Conservation (phyloP, 2,329 filamentous ascomycete genomes). For the Fusarium duplospermum region DNA sequence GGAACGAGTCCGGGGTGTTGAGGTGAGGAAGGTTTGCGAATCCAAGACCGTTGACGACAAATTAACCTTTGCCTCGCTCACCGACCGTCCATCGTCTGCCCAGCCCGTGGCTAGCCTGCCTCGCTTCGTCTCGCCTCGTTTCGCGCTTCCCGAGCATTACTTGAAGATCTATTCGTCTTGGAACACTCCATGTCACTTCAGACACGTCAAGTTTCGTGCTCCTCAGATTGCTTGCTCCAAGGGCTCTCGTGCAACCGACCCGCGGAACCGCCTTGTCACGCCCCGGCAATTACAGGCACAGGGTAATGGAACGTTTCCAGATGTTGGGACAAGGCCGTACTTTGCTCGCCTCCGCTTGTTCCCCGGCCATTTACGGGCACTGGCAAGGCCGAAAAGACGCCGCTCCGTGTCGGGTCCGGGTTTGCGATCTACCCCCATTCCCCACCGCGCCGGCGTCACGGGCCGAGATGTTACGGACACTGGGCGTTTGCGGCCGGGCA, state of each 20-base stretch:
- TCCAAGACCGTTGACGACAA: slow-evolving; percentile 4
- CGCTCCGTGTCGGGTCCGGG: slow-evolving; percentile 34
- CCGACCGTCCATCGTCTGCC: slow-evolving; percentile 3
- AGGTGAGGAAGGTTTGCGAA: slow-evolving; percentile 18
- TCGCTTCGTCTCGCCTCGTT: slow-evolving; percentile 21
- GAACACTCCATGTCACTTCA: slow-evolving; percentile 12
- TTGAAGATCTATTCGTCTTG: slow-evolving; percentile 10
- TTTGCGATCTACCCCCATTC: slow-evolving; percentile 4
- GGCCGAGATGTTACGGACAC: slow-evolving; percentile 29
- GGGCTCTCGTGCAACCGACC: slow-evolving; percentile 19
- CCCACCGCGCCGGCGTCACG: slow-evolving; percentile 26
- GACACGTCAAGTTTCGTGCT: slow-evolving; percentile 2
- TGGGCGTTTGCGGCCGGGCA: slow-evolving; percentile 21
- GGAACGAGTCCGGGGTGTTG: slow-evolving; percentile 31
- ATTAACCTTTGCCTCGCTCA: slow-evolving; percentile 9
- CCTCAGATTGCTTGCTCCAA: slow-evolving; percentile 11
- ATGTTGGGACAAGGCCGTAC: slow-evolving; percentile 29
- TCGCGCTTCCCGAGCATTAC: background rate
- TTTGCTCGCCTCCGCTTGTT: slow-evolving; percentile 19
- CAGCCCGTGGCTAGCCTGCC: slow-evolving; percentile 6
- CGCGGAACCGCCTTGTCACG: slow-evolving; percentile 15
- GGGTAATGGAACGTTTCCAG: slow-evolving; percentile 40
- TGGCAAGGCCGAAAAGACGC: slow-evolving; percentile 30
- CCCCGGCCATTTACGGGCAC: slow-evolving; percentile 31
- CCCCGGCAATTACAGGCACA: slow-evolving; percentile 32